Conservation (phyloP, 495 filamentous ascomycete genomes). For the Hyphodiscus hymeniophilus region DNA sequence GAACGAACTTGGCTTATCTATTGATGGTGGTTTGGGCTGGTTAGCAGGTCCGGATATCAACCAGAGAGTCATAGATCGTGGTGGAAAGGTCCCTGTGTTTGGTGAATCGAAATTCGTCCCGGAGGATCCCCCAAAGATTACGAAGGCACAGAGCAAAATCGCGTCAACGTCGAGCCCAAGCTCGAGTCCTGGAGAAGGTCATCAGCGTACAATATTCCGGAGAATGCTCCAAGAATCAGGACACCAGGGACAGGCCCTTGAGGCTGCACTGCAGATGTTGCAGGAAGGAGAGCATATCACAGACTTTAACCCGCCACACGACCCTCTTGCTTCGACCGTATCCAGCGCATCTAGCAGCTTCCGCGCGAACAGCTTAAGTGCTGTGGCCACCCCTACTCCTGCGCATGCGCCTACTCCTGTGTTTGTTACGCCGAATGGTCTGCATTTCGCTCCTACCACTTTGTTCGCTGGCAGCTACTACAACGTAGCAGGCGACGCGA, state of each 20-base stretch:
- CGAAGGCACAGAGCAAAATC: background rate
- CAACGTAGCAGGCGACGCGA: background rate
- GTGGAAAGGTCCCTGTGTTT: conserved; percentile 15
- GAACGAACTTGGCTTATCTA: conserved; percentile 42
- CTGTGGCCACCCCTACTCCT: no score
- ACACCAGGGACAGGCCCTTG: conserved; percentile 10
- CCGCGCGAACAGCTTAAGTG: no score
- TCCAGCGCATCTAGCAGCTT: no score
- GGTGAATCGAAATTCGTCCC: conserved; percentile 16
- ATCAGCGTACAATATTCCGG: conserved; percentile 3
- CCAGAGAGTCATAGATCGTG: background rate
- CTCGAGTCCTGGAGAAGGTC: background rate
- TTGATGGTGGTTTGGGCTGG: conserved; percentile 51
- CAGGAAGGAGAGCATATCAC: conserved; percentile 19
- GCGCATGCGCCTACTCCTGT: no score
- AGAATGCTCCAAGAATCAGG: conserved; percentile 22
- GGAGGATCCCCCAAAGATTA: background rate
- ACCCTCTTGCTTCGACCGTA: no score
- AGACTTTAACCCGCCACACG: background rate
- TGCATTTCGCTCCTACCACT: no score
- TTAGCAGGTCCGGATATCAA: conserved; percentile 27
- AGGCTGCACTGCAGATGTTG: conserved; percentile 17
- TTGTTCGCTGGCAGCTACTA: background rate
- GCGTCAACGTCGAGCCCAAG: background rate
- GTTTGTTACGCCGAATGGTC: background rate